phyloP scores from a whole-genome alignment of 768 basidiomycete genomes.

The Collybiopsis confluens region DNA sequence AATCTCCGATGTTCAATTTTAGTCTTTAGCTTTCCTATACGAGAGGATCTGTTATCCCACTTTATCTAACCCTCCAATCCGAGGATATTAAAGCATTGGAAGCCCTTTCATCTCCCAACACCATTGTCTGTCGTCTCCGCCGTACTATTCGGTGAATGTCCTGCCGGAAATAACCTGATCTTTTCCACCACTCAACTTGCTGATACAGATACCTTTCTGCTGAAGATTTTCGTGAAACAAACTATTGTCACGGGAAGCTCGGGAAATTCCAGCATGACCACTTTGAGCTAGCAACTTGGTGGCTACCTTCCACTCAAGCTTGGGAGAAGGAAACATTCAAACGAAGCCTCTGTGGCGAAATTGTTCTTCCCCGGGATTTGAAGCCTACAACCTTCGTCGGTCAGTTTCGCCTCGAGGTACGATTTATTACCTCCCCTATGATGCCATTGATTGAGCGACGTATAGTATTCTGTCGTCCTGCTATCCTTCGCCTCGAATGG shows the following conservation, averaged over 20 bases:
- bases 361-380: constrained; percentile 4
- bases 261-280: constrained; percentile 14
- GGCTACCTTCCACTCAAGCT: constrained; percentile 13
- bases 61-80: constrained; percentile 5
- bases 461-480: constrained; percentile 34
- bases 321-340: background rate
- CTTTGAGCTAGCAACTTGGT: constrained; percentile 30
- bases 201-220: background rate
- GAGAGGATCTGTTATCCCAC: constrained; percentile 12
- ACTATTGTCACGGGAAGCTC: background rate
- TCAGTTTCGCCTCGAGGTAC: constrained; percentile 6
- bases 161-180: background rate
- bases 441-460: background rate
- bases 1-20: background rate
- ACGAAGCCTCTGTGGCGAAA: constrained; percentile 7
- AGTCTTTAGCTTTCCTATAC: constrained; percentile 12
- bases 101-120: constrained; percentile 6
- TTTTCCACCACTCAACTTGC: background rate
- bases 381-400: constrained; percentile 7
- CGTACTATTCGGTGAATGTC: constrained; percentile 1
- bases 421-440: background rate
- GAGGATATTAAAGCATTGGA: constrained; percentile 10
- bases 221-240: background rate
- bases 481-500: constrained; percentile 30
- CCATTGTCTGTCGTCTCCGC: constrained; percentile 6